Evolutionary conservation across 2,329 filamentous ascomycete genomes (phyloP).

Genomic region (Colletotrichum sp.): DNA sequence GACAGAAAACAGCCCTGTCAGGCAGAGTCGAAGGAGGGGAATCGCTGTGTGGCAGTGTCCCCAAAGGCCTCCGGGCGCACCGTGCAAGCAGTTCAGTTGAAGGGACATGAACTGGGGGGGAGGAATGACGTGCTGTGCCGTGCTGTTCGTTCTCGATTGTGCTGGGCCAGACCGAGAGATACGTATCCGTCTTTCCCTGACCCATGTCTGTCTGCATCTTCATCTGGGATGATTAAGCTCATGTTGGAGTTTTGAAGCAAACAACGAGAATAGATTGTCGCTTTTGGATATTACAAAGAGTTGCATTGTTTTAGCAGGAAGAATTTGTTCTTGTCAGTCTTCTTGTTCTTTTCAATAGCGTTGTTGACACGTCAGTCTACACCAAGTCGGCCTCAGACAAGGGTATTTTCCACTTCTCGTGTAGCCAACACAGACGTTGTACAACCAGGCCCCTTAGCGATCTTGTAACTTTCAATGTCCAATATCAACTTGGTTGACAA

Average conservation of each 20-base stretch:
- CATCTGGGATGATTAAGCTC: background rate
- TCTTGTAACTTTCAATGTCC: background rate
- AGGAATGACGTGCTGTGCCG: slow-evolving; percentile 5
- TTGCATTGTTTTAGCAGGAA: background rate
- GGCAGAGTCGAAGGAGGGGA: background rate
- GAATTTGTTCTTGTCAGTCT: no score
- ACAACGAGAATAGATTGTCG: background rate
- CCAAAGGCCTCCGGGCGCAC: background rate
- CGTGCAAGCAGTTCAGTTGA: background rate
- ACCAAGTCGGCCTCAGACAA: background rate
- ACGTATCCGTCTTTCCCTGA: background rate
- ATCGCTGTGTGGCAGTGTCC: slow-evolving; percentile 1
- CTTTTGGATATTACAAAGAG: background rate
- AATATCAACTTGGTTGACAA: background rate
- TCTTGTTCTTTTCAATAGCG: background rate
- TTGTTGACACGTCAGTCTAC: background rate
- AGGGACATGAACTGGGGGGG: background rate
- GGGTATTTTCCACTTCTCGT: background rate
- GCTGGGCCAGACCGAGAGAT: background rate
- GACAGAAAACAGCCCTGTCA: slow-evolving; percentile 9
- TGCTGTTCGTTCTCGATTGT: background rate
- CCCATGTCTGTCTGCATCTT: background rate
- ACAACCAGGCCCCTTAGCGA: background rate
- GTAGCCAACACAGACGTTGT: background rate
- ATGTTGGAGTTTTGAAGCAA: background rate